phyloP scores from a whole-genome alignment of 2,329 filamentous ascomycete species.

The Trichophyton rubrum region DNA sequence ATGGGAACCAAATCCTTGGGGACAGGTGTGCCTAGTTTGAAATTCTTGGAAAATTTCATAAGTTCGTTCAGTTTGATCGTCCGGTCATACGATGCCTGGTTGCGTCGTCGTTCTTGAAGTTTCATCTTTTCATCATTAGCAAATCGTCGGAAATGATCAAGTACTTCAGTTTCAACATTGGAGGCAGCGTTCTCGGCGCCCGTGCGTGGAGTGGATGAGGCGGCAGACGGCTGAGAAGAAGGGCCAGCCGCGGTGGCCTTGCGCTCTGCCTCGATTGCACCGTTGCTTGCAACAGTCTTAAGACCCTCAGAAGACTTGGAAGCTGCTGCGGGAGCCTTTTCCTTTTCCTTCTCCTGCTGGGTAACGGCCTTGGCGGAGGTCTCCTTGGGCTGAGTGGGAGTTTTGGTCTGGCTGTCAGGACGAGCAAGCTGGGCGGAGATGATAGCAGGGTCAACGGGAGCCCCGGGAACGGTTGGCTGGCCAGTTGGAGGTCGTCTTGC shows the following conservation, averaged over 20 bases:
- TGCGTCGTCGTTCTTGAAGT: slow-evolving; percentile 45
- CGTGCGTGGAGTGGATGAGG: slow-evolving; percentile 15
- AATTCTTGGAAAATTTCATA: slow-evolving; percentile 86
- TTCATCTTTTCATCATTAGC: slow-evolving; percentile 50
- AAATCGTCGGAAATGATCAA: slow-evolving; percentile 53
- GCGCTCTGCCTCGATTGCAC: slow-evolving; percentile 18
- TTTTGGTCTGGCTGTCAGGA: slow-evolving; percentile 28
- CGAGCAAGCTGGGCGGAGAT: slow-evolving; percentile 68
- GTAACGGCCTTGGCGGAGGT: slow-evolving; percentile 8
- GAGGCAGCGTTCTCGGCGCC: slow-evolving; percentile 43
- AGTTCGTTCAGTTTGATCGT: slow-evolving; percentile 86
- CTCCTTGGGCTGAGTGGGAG: slow-evolving; percentile 19
- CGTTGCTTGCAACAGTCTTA: slow-evolving; percentile 17
- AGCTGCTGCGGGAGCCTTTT: slow-evolving; percentile 5
- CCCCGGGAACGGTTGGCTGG: slow-evolving; percentile 60
- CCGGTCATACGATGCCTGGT: slow-evolving; percentile 57
- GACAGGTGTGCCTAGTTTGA: slow-evolving; percentile 88
- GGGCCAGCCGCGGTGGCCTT: slow-evolving; percentile 16
- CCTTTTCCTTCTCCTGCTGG: background rate
- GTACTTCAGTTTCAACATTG: slow-evolving; percentile 49
- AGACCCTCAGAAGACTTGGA: slow-evolving; percentile 13
- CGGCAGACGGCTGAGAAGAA: slow-evolving; percentile 19
- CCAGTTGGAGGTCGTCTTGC: slow-evolving; percentile 68
- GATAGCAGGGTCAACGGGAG: slow-evolving; percentile 74
- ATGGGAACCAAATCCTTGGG: slow-evolving; percentile 86